phyloP scores from a whole-genome alignment of 1,284 basidiomycete species.

The Stereum hirsutum region DNA sequence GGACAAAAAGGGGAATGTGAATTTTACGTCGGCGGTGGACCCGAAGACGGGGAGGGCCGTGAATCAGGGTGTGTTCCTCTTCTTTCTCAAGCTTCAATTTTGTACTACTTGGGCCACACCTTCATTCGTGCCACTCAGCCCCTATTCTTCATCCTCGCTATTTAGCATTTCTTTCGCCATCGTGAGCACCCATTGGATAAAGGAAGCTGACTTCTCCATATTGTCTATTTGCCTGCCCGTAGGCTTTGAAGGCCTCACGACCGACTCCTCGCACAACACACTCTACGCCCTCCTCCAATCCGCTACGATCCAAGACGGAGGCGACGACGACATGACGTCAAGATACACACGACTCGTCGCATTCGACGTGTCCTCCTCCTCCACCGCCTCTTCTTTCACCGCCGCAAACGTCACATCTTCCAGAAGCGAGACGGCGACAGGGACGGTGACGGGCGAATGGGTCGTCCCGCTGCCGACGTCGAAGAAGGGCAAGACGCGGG shows the following conservation, averaged over 20 bases:
- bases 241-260: conserved; percentile 61
- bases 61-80: conserved; percentile 31
- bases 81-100: neutral
- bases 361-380: conserved; percentile 35
- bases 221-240: neutral
- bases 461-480: conserved; percentile 51
- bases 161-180: too few species aligned
- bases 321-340: conserved; percentile 32
- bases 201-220: too few species aligned
- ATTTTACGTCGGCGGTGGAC: conserved; percentile 44
- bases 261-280: conserved; percentile 35
- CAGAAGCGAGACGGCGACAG: too few species aligned
- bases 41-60: conserved; percentile 40
- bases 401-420: conserved; percentile 30
- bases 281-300: conserved; percentile 58
- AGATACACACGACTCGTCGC: conserved; percentile 49
- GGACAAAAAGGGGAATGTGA: conserved; percentile 34
- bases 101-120: neutral
- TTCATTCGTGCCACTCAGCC: neutral
- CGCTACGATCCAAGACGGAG: conserved; percentile 59
- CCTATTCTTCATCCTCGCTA: neutral
- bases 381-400: conserved; percentile 11
- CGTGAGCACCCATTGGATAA: neutral
- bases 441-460: too few species aligned
- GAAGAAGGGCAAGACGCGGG: conserved; percentile 41